These are phyloP conservation scores for Prunus yedoensis DNA, from an alignment of 331 rosid species.

Conservation along the genomic window DNA sequence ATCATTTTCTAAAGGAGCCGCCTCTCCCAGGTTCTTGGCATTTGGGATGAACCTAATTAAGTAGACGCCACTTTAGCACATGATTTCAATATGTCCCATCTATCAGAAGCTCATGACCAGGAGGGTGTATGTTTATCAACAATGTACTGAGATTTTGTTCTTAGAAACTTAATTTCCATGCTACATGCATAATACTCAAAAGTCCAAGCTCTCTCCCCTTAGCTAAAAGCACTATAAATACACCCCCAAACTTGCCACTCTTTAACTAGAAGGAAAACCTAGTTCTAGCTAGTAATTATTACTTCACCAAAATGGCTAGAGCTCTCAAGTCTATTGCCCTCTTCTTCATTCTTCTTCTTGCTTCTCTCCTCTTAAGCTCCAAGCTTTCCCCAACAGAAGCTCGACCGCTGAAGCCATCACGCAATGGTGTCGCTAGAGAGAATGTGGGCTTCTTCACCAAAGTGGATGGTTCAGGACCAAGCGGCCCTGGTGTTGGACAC, in stretches of 20 bases:
- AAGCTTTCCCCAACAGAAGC: neutral
- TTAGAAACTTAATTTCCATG: neutral
- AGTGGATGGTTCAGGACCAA: neutral
- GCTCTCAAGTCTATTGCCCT: slow-evolving; percentile 14
- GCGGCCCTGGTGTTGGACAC: neutral
- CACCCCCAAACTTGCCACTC: neutral
- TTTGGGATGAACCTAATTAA: slow-evolving; percentile 1
- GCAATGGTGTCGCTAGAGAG: neutral
- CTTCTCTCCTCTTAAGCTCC: slow-evolving; percentile 10
- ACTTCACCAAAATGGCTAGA: slow-evolving; percentile 10
- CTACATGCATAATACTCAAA: neutral
- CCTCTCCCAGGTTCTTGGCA: neutral
- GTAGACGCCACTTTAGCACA: neutral
- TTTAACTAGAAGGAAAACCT: neutral
- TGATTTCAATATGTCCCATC: neutral
- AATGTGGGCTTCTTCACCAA: neutral
- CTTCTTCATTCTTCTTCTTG: slow-evolving; percentile 1
- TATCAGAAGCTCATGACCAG: neutral
- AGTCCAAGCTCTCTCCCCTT: neutral
- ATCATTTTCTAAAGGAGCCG: slow-evolving; percentile 4
- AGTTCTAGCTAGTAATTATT: neutral
- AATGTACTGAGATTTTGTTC: too few relatives aligned
- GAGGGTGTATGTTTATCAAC: neutral
- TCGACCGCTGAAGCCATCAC: slow-evolving; percentile 8
- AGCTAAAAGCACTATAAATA: slow-evolving; percentile 7